Percentiles rank a stretch among this genome's conserved stretches.
Evolutionary conservation across 441 rosid genomes (phyloP).

Genomic region (Euphorbia corollata): DNA sequence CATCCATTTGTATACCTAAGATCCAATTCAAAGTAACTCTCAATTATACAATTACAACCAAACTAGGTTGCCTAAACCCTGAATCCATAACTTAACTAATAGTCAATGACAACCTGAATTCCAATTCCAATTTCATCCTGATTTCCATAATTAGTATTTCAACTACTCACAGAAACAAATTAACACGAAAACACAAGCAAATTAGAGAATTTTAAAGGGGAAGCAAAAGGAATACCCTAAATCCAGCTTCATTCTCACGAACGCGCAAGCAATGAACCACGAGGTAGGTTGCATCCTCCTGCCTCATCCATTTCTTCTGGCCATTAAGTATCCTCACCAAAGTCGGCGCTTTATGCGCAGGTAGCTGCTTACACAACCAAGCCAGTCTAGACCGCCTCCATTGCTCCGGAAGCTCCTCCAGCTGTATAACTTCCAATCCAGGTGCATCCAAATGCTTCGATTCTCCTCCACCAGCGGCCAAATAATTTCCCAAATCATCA

Average conservation of each 20-base stretch:
- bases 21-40: slow-evolving; percentile 12
- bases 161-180: background rate
- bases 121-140: background rate
- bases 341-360: slow-evolving; percentile 59
- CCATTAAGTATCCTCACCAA: slow-evolving; percentile 58
- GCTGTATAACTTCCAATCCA: slow-evolving; percentile 51
- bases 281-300: slow-evolving; percentile 73
- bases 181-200: background rate
- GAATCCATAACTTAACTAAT: background rate
- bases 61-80: background rate
- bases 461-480: slow-evolving; percentile 30
- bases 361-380: slow-evolving; percentile 84
- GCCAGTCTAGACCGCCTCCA: slow-evolving; percentile 81
- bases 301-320: slow-evolving; percentile 82
- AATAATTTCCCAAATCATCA: slow-evolving; percentile 16
- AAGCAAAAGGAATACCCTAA: slow-evolving; percentile 38
- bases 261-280: slow-evolving; percentile 65
- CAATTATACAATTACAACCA: background rate
- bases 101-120: background rate
- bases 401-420: slow-evolving; percentile 76
- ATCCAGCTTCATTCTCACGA: slow-evolving; percentile 72
- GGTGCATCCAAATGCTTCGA: slow-evolving; percentile 36
- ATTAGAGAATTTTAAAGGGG: background rate
- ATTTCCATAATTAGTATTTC: background rate
- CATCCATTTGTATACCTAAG: slow-evolving; percentile 93